phyloP scores from a whole-genome alignment of 2,329 filamentous ascomycete species.

The Emericellopsis atlantica region DNA sequence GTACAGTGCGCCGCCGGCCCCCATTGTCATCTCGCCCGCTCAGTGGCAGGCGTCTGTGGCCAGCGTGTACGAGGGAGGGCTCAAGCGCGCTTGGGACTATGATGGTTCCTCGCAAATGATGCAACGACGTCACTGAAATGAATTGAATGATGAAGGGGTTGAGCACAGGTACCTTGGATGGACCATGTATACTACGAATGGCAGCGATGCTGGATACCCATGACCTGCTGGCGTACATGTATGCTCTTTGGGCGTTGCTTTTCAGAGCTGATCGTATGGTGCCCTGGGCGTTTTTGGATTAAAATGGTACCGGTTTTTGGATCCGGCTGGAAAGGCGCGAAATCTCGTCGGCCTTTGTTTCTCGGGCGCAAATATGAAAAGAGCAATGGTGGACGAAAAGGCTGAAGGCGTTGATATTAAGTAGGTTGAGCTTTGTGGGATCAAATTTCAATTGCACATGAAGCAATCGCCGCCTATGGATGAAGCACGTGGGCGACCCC shows the following conservation, averaged over 20 bases:
- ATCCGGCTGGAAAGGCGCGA: no score
- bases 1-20: conserved; percentile 35
- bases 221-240: not conserved
- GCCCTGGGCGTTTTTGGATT: not conserved
- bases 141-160: not conserved
- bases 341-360: no score
- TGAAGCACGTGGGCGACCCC: no score
- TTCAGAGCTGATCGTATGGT: not conserved
- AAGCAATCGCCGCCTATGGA: no score
- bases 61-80: conserved; percentile 52
- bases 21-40: conserved; percentile 52
- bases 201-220: not conserved
- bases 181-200: not conserved
- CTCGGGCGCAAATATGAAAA: no score
- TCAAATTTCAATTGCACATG: no score
- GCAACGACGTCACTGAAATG: conserved; percentile 14
- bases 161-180: not conserved
- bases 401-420: no score
- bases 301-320: no score
- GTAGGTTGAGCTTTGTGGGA: no score
- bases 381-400: no score
- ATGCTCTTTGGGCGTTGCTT: no score
- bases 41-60: conserved; percentile 66
- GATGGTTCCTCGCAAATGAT: conserved; percentile 18
- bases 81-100: conserved; percentile 51